phyloP scores from a whole-genome alignment of 1,284 basidiomycete genomes.

The Ustilago sp. region DNA sequence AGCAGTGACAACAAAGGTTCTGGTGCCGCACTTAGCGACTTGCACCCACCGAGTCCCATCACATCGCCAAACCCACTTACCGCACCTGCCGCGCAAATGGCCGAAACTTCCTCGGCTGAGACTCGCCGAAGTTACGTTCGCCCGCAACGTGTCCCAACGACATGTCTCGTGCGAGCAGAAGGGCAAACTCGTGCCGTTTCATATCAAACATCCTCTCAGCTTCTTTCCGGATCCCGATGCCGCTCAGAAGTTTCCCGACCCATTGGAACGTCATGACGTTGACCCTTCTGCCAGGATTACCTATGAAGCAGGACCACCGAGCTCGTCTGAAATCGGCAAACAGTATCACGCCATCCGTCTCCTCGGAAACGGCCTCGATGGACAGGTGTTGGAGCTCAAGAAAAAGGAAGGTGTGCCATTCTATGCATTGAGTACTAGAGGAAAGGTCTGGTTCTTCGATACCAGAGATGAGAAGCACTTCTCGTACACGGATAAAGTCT shows the following conservation, averaged over 20 bases:
- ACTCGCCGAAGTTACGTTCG: background rate
- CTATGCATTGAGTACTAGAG: background rate
- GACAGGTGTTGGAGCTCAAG: background rate
- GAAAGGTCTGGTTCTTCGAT: constrained; percentile 25
- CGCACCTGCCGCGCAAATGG: background rate
- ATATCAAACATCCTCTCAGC: background rate
- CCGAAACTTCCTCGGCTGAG: background rate
- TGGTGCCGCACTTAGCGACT: background rate
- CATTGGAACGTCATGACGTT: background rate
- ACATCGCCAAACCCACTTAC: too few relatives aligned
- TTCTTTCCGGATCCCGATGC: background rate
- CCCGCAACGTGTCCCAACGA: background rate
- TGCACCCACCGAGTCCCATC: background rate
- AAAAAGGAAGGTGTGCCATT: constrained; percentile 7
- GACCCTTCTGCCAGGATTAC: background rate
- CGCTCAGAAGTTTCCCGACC: background rate
- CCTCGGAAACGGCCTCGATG: constrained; percentile 7
- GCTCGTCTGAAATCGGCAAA: constrained; percentile 1
- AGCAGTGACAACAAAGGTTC: background rate
- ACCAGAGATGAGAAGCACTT: constrained; percentile 10
- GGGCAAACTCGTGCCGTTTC: constrained; percentile 16
- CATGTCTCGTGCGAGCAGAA: constrained; percentile 19
- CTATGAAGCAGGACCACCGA: background rate
- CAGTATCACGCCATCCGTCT: constrained; percentile 19
- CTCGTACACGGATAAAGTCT: constrained; percentile 15